Conservation (phyloP, 768 basidiomycete genomes). For the Pleurotus giganteus region DNA sequence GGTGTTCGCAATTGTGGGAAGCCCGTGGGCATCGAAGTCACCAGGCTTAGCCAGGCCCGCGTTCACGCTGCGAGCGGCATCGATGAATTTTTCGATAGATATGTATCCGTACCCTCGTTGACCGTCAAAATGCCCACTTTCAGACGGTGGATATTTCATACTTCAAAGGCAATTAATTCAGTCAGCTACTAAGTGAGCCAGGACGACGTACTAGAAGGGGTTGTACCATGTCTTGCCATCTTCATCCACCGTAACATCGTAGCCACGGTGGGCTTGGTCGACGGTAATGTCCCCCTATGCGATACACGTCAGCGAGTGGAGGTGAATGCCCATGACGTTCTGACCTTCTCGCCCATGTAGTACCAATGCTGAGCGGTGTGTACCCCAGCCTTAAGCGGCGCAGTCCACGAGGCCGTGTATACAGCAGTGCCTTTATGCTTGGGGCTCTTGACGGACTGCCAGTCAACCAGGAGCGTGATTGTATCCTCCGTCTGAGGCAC, state of each 20-base stretch:
- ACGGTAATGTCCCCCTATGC: conserved; percentile 84
- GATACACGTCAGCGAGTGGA: not conserved
- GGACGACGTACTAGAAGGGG: conserved; percentile 76
- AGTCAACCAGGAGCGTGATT: conserved; percentile 92
- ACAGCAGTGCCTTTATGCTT: conserved; percentile 84
- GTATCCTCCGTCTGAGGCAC: conserved; percentile 89
- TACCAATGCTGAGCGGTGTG: conserved; percentile 93
- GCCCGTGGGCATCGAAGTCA: conserved; percentile 76
- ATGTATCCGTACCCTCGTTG: conserved; percentile 92
- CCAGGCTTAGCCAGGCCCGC: conserved; percentile 60
- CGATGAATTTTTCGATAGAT: conserved; percentile 91
- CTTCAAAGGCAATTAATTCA: conserved; percentile 42
- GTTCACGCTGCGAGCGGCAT: conserved; percentile 78
- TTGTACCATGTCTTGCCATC: conserved; percentile 85
- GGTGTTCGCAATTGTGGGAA: conserved; percentile 89
- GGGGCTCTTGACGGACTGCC: conserved; percentile 76
- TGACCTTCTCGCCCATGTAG: conserved; percentile 89
- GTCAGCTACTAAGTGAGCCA: conserved; percentile 8
- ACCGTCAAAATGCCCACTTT: conserved; percentile 91
- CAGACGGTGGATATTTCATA: conserved; percentile 94
- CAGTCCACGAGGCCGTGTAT: conserved; percentile 95
- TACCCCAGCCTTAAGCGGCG: conserved; percentile 85
- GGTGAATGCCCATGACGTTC: conserved; percentile 10
- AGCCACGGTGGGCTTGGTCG: conserved; percentile 93
- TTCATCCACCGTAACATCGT: conserved; percentile 85